Base-by-base conservation (phyloP, 2,329 filamentous ascomycete species). In the Fusarium sterilihyphosum region DNA sequence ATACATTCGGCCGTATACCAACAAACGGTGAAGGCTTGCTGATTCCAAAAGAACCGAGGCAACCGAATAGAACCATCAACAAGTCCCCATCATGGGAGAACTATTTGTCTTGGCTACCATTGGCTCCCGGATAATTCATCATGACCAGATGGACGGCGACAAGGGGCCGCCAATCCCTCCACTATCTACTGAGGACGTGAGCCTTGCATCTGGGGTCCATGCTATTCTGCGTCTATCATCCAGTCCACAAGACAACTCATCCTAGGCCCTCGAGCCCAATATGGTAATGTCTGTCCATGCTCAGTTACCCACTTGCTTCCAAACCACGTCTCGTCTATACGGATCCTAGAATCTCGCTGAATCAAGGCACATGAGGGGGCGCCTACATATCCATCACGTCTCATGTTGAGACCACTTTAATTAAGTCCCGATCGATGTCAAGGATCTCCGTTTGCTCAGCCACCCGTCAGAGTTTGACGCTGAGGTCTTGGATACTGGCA, bases 361-460 rank as follows among this genome's bases (percentile, higher is more conserved):
- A 69, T 59, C 49, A 71, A 50, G 53, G 53, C 37, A 46, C 44
- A 54, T 59, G 65, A 62, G 63, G 71, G 66, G 66, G 70, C 60
- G 47, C 46, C 49, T 46, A 63, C 71, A 76, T 71, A 64, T 70
- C 57, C 70, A 71, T 77, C 72, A 69, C 62, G 77, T 78, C 77
- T 78, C 77, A 78, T 74, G 70, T 78, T 78, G 65, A 78, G 77
- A 62, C 70, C 65, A 73, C 73, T 65, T 61, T 67, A 77, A 75
- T 77, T 61, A 71, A 71, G 70, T 70, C 70, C 70, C 68, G 77
- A 78, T 77, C 75, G 65, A 65, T 71, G 65, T 59, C 75, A 60
- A 65, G 77, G 77, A 76, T 74, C 38, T 53, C 59, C 57, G 60
- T 59, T 40, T 67, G 41, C 53, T 71, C 66, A 41, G 67, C 56